These are phyloP conservation scores for Syzygium jambos DNA, from an alignment of 345 rosid genomes.

Conservation along the genomic window DNA sequence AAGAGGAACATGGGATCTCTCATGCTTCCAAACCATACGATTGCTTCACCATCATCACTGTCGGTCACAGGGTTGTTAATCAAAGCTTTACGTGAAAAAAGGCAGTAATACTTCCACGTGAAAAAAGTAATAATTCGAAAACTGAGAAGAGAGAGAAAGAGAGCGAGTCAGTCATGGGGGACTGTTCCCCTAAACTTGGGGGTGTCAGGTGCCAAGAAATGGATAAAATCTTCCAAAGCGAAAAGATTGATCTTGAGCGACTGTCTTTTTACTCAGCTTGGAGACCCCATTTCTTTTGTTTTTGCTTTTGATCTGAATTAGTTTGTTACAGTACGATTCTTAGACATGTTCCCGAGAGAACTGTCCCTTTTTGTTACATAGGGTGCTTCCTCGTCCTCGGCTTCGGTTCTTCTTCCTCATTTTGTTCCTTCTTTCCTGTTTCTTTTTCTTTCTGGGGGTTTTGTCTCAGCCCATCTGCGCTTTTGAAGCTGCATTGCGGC, in stretches of 20 bases:
- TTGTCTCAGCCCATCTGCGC: background rate
- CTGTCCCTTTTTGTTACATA: background rate
- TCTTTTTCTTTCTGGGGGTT: background rate
- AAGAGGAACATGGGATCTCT: background rate
- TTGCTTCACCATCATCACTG: slow-evolving; percentile 10
- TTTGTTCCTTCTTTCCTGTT: background rate
- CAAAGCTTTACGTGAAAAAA: background rate
- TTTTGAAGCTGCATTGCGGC: background rate
- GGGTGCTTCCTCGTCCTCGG: background rate
- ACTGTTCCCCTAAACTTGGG: background rate
- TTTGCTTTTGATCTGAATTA: background rate
- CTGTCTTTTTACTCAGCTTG: background rate
- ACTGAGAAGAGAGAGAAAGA: background rate
- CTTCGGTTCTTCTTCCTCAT: background rate
- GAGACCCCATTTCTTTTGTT: background rate
- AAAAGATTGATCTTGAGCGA: background rate
- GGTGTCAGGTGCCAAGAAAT: background rate
- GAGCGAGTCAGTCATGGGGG: background rate
- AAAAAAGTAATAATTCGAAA: background rate
- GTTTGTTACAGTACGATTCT: background rate
- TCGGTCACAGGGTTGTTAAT: slow-evolving; percentile 11
- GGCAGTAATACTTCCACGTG: background rate
- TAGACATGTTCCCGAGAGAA: background rate
- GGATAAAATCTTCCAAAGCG: background rate
- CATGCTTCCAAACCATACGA: background rate